phyloP scores from a whole-genome alignment of 176 grass and related monocot genomes.

The Triticum turgidum region DNA sequence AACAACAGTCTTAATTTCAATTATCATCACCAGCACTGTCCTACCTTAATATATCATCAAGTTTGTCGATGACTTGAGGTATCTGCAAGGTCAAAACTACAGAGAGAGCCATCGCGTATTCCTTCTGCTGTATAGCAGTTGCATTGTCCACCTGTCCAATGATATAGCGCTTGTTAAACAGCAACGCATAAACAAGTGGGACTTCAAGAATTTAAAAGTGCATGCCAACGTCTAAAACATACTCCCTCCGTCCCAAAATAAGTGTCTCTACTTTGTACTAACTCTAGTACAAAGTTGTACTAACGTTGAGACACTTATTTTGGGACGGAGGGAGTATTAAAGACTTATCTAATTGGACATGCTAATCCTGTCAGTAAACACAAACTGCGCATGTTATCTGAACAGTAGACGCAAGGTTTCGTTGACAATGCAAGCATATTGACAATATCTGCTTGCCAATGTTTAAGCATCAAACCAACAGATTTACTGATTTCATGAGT shows the following conservation, averaged over 20 bases:
- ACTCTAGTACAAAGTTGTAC: too few species aligned
- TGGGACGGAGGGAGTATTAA: not conserved
- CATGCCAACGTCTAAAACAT: slow-evolving; percentile 7
- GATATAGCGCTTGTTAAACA: slow-evolving; percentile 7
- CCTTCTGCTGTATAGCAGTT: slow-evolving; percentile 66
- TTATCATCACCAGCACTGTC: slow-evolving; percentile 15
- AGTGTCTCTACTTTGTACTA: too few species aligned
- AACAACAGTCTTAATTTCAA: not conserved
- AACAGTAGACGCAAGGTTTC: slow-evolving; percentile 7
- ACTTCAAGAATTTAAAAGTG: slow-evolving; percentile 9
- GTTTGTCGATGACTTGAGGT: slow-evolving; percentile 89
- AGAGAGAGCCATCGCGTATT: slow-evolving; percentile 86
- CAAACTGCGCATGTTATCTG: not conserved
- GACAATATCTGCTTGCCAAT: not conserved
- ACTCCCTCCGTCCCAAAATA: too few species aligned
- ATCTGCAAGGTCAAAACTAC: slow-evolving; percentile 92
- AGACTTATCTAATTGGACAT: slow-evolving; percentile 13
- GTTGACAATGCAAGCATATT: slow-evolving; percentile 6
- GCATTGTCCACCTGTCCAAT: slow-evolving; percentile 88
- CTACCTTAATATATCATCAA: slow-evolving; percentile 97
- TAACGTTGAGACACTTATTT: too few species aligned
- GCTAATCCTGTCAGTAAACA: not conserved
- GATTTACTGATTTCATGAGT: not conserved
- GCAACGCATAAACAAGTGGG: not conserved
- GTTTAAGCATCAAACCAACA: slow-evolving; percentile 13